Base-by-base conservation (phyloP, 192 early-diverging fungal genomes). In the Cetraspora pellucida region DNA sequence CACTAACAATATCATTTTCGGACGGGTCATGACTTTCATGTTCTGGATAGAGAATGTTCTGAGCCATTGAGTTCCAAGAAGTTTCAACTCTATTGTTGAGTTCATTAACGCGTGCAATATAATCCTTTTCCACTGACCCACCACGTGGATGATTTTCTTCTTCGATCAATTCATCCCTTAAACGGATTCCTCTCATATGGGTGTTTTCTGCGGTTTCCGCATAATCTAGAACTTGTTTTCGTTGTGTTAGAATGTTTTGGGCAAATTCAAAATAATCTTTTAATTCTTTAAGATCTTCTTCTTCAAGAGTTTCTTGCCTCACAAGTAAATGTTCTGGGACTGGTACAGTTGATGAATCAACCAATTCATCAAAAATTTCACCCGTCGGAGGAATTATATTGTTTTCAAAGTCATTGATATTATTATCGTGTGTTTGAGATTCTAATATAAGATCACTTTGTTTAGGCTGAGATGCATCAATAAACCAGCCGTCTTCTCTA, bases 331-430 rank as follows among this genome's bases (percentile, higher is more conserved):
- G 77, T n/a, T 59, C 64, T 0, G 84, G 84, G 43, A 85, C 31
- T 27, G 80, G 77, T 14, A 74, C 25, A 14, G 37, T 49, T n/a
- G 81, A 77, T 31, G 64, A 31, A 50, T 85, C 82, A 28, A 82
- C 79, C 25, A 85, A 60, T 27, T 85, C 84, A 63, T 85, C 82
- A 47, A 79, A 84, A 16, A 73, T 30, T 54, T 84, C 78, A 21
- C 74, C 61, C 2, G 82, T 80, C 3, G 66, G 68, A 27, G 80
- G 75, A 50, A 82, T 84, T 25, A 71, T 71, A 9, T 75, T 77
- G 55, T 80, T 58, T 67, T 84, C 78, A 27, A 77, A 85, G 30
- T 77, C 68, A 9, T 37, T 31, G 9, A 79, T 60, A 8, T 75
- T 55, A 28, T 75, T 47, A 21, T 83, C 67, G 31, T 83, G 47